A percentile compares a stretch with the other conserved stretches of the same genome.
These are phyloP conservation scores for Ilyonectria mors-panacis DNA, from an alignment of 2,329 filamentous ascomycete species.

Conservation along the genomic window DNA sequence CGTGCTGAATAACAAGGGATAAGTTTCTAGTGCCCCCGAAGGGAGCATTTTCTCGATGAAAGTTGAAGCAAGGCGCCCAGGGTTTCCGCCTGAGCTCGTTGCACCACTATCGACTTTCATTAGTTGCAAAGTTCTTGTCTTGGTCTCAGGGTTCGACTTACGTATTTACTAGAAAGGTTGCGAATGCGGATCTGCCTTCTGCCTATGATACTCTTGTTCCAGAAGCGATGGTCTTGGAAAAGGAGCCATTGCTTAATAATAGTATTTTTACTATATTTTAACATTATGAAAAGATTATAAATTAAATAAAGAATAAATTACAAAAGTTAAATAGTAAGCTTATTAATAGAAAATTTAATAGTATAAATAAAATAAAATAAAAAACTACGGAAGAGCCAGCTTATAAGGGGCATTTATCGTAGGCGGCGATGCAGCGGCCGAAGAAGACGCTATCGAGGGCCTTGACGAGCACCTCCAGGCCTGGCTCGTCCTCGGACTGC, in stretches of 20 bases:
- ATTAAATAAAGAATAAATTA: too few relatives aligned
- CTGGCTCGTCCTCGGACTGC: too few relatives aligned
- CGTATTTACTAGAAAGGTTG: constrained; percentile 14
- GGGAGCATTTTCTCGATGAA: constrained; percentile 15
- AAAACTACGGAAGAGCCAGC: too few relatives aligned
- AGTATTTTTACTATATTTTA: too few relatives aligned
- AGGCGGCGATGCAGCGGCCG: too few relatives aligned
- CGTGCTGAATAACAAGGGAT: constrained; percentile 10
- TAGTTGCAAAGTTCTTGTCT: background rate
- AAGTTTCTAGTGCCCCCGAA: constrained; percentile 1
- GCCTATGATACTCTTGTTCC: constrained; percentile 67
- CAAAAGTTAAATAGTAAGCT: too few relatives aligned
- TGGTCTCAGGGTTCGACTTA: background rate
- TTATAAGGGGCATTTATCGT: too few relatives aligned
- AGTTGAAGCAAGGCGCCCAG: constrained; percentile 2
- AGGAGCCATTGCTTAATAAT: constrained; percentile 72
- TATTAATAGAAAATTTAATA: too few relatives aligned
- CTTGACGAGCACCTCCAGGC: too few relatives aligned
- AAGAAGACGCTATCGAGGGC: too few relatives aligned
- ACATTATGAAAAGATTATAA: too few relatives aligned
- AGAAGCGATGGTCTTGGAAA: constrained; percentile 76
- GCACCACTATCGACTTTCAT: constrained; percentile 1
- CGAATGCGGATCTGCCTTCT: constrained; percentile 21
- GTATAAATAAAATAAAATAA: too few relatives aligned
- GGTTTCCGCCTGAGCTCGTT: constrained; percentile 8